phyloP scores from a whole-genome alignment of 768 basidiomycete species.

The Myochromella boudieri region DNA sequence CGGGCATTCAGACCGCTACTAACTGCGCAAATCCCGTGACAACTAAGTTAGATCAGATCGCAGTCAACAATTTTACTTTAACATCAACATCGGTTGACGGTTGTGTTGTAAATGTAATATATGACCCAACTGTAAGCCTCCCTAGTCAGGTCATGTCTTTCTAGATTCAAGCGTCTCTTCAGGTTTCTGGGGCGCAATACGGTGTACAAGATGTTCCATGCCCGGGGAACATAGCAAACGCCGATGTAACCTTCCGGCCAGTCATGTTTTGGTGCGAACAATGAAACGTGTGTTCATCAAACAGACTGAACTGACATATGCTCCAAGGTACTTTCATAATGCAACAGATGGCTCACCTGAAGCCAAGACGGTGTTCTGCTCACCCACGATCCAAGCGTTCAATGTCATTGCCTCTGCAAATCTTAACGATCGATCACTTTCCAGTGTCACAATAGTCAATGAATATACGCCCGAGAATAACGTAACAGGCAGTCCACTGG shows the following conservation, averaged over 20 bases:
- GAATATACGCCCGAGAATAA: conserved; percentile 43
- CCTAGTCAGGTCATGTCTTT: background rate
- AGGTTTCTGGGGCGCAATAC: conserved; percentile 47
- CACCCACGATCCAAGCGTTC: conserved; percentile 45
- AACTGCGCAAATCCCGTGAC: conserved; percentile 45
- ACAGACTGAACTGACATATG: background rate
- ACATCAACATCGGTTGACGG: conserved; percentile 45
- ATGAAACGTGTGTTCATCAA: background rate
- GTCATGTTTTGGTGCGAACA: conserved; percentile 64
- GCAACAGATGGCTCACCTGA: conserved; percentile 30
- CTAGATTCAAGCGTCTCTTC: background rate
- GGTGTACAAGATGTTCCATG: conserved; percentile 42
- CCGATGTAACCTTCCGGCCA: conserved; percentile 40
- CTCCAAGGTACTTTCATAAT: conserved; percentile 40
- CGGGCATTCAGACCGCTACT: conserved; percentile 44
- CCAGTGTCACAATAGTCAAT: conserved; percentile 30
- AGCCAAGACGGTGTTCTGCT: conserved; percentile 56
- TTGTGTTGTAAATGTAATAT: conserved; percentile 38
- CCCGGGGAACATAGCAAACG: conserved; percentile 28
- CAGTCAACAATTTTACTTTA: conserved; percentile 32
- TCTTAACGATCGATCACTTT: conserved; percentile 42
- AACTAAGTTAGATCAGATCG: conserved; percentile 20
- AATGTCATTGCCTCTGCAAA: conserved; percentile 42
- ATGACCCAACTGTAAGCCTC: conserved; percentile 35
- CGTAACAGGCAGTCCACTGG: conserved; percentile 44